Conservation (phyloP, 768 basidiomycete species). For the Boletus sp. region DNA sequence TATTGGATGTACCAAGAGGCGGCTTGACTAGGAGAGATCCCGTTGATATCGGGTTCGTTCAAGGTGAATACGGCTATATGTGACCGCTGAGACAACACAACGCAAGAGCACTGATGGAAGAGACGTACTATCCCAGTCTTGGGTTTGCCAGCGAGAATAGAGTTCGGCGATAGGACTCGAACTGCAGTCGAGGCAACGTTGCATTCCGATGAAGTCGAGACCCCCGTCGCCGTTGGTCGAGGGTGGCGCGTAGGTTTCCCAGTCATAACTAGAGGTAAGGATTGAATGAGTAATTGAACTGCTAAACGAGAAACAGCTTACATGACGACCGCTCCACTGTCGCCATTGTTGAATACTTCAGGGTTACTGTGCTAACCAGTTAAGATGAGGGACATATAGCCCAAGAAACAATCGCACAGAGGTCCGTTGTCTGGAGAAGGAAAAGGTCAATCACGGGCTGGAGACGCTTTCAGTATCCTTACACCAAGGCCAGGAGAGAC, state of each 20-base stretch:
- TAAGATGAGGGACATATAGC: neutral
- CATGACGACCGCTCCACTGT: slow-evolving; percentile 35
- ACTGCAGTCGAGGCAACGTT: slow-evolving; percentile 34
- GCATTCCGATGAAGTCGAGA: slow-evolving; percentile 39
- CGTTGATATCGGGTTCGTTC: slow-evolving; percentile 36
- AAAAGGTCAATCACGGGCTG: neutral
- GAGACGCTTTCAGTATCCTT: neutral
- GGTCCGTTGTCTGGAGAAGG: slow-evolving; percentile 22
- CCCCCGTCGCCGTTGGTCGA: slow-evolving; percentile 37
- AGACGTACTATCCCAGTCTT: slow-evolving; percentile 31
- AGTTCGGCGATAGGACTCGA: slow-evolving; percentile 35
- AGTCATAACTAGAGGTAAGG: slow-evolving; percentile 32
- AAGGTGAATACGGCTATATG: slow-evolving; percentile 32
- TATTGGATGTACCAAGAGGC: slow-evolving; percentile 37
- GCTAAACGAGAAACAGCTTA: slow-evolving; percentile 5
- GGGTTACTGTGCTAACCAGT: slow-evolving; percentile 22
- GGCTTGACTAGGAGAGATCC: slow-evolving; percentile 27
- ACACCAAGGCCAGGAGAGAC: slow-evolving; percentile 38
- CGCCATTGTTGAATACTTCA: slow-evolving; percentile 32
- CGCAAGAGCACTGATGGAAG: neutral
- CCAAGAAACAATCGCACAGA: slow-evolving; percentile 24
- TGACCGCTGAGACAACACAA: neutral
- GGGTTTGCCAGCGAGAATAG: slow-evolving; percentile 28
- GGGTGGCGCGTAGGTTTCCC: slow-evolving; percentile 34
- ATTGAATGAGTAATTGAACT: neutral